Evolutionary conservation across 179 eudicot genomes (phyloP).

Genomic region (Patellifolia procumbens): DNA sequence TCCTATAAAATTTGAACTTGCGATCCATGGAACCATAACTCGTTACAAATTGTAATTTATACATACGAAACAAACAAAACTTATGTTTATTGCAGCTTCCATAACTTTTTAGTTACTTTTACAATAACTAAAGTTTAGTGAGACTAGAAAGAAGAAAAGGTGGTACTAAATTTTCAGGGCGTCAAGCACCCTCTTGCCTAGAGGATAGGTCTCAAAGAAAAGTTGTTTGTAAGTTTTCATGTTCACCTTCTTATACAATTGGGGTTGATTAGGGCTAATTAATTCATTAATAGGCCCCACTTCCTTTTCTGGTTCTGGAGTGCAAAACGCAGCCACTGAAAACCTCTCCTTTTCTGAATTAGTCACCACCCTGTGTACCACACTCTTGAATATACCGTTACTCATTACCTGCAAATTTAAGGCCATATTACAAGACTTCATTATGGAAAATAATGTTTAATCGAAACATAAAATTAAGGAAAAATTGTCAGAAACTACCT

Average conservation of each 20-base stretch:
- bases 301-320: constrained; percentile 26
- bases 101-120: neutral
- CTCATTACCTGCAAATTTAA: constrained; percentile 31
- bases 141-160: neutral
- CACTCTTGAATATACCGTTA: constrained; percentile 38
- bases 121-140: neutral
- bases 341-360: constrained; percentile 32
- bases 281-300: constrained; percentile 26
- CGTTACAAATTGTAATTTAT: too few relatives aligned
- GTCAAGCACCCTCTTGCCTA: constrained; percentile 29
- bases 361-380: constrained; percentile 33
- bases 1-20: too few relatives aligned
- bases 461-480: too few relatives aligned
- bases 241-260: constrained; percentile 24
- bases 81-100: neutral
- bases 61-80: too few relatives aligned
- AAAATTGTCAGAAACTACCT: too few relatives aligned
- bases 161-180: constrained; percentile 27
- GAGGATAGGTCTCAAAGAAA: constrained; percentile 27
- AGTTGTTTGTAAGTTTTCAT: constrained; percentile 27
- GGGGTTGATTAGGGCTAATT: constrained; percentile 25
- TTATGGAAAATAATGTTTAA: neutral
- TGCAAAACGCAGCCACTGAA: constrained; percentile 32
- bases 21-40: too few relatives aligned
- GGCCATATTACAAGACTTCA: neutral